Base-by-base conservation (phyloP, 2,329 filamentous ascomycete genomes). In the Incumbomyces lentus region DNA sequence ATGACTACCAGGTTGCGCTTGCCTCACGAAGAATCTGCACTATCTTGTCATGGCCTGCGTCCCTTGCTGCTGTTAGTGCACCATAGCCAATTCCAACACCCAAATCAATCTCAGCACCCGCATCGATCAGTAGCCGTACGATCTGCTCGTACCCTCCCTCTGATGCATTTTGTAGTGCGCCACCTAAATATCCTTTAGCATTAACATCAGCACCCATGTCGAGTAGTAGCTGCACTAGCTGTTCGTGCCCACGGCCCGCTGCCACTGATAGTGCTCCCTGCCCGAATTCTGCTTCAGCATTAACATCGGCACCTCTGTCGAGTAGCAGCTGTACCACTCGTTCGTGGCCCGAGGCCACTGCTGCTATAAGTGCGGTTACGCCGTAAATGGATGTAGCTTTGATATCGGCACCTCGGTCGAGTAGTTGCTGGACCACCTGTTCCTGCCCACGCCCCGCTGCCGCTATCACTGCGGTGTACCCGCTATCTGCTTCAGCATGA, bases 391-490 rank as follows among this genome's bases (percentile, higher is more conserved):
- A n/a, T n/a, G n/a, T n/a, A n/a, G n/a, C n/a, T n/a, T n/a, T n/a
- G n/a, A n/a, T n/a, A 16, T 54, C 44, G 11, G 59, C 60, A 16
- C 56, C 55, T 32, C 49, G 46, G 7, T 57, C 48, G 14, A 62
- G 48, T 17, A 63, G 49, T 4, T 53, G 29, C 36, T 53, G 36
- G 3, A 63, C 45, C 10, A 43, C 16, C 29, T 49, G 30, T 31
- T 41, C 44, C 18, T 49, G 13, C 44, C 49, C 52, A 17, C 22
- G 12, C 2, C 11, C 1, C 31, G 49, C 50, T 50, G 54, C 52
- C 35, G 45, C 44, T 13, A 50, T 40, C 13, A 55, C 41, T 44
- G 48, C 14, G 22, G 44, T 38, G 33, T 29, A 47, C 30, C 44
- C 37, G 29, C 14, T 41, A 17, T 17, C 13, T 38, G 29, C 43